These are phyloP conservation scores for Alternaria dauci DNA, from an alignment of 2,329 filamentous ascomycete species.

Conservation along the genomic window DNA sequence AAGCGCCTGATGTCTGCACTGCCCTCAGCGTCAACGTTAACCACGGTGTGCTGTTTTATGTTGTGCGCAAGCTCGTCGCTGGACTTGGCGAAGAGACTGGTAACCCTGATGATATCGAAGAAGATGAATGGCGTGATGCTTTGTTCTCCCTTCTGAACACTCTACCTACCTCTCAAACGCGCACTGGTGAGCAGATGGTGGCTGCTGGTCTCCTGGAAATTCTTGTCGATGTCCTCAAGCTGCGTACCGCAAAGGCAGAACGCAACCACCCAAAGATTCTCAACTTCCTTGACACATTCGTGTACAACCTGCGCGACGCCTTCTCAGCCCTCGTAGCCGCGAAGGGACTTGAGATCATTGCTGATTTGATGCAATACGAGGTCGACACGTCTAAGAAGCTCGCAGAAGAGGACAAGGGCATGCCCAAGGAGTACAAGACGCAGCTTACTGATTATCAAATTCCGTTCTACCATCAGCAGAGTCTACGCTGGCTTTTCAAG, in stretches of 20 bases:
- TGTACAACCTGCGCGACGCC: constrained; percentile 84
- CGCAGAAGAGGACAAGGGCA: constrained; percentile 74
- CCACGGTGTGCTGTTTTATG: constrained; percentile 91
- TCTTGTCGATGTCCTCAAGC: constrained; percentile 84
- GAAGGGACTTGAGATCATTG: constrained; percentile 87
- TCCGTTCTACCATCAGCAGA: constrained; percentile 91
- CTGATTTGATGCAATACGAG: constrained; percentile 83
- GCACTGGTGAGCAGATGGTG: constrained; percentile 84
- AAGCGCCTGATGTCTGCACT: constrained; percentile 81
- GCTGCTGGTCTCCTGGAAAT: constrained; percentile 89
- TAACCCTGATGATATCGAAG: constrained; percentile 66
- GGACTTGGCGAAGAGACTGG: constrained; percentile 68
- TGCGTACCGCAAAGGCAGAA: constrained; percentile 82
- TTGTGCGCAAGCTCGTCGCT: constrained; percentile 87
- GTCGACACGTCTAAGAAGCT: constrained; percentile 74
- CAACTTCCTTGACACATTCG: constrained; percentile 85
- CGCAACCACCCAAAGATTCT: constrained; percentile 85
- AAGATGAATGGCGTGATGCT: constrained; percentile 90
- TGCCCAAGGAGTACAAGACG: constrained; percentile 75
- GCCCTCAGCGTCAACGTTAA: constrained; percentile 97
- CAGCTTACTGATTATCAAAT: constrained; percentile 91
- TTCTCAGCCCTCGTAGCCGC: constrained; percentile 83
- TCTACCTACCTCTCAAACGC: constrained; percentile 73
- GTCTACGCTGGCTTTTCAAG: constrained; percentile 91
- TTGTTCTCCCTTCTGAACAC: constrained; percentile 88